Conservation (phyloP, 2,329 filamentous ascomycete genomes). For the Xylaria polymorpha region DNA sequence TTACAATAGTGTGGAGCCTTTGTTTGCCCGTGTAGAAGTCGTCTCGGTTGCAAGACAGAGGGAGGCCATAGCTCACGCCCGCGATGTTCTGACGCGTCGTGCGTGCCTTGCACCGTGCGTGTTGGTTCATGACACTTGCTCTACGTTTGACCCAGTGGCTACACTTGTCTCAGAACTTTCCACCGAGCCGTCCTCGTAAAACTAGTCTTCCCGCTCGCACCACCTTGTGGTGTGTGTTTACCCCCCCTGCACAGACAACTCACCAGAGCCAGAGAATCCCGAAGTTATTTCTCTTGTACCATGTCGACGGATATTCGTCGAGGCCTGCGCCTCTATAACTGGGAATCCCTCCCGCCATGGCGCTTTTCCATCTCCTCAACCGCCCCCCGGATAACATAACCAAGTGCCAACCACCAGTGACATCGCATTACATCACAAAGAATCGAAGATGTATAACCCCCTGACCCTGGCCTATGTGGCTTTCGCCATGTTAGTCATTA, state of each 20-base stretch:
- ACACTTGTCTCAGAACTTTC: constrained; percentile 12
- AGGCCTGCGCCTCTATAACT: not conserved
- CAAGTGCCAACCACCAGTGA: no score
- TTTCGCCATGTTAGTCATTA: constrained; percentile 7
- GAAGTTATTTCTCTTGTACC: not conserved
- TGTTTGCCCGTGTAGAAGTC: not conserved
- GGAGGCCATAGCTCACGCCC: not conserved
- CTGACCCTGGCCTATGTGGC: constrained; percentile 18
- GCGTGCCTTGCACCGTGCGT: constrained; percentile 16
- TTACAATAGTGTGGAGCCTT: constrained; percentile 2
- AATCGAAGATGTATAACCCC: not conserved
- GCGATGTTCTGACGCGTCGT: constrained; percentile 2
- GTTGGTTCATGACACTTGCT: not conserved
- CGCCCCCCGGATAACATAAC: no score
- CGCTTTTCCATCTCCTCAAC: not conserved
- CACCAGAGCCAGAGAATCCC: not conserved
- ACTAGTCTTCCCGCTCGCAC: constrained; percentile 18
- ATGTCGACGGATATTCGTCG: not conserved
- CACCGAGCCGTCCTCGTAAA: constrained; percentile 1
- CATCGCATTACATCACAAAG: no score
- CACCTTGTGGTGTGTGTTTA: constrained; percentile 14
- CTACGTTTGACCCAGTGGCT: constrained; percentile 3
- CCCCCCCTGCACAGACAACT: constrained; percentile 17
- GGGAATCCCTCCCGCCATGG: not conserved
- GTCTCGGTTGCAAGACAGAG: not conserved